phyloP scores from a whole-genome alignment of 2,329 filamentous ascomycete species.

The Claviceps monticola region DNA sequence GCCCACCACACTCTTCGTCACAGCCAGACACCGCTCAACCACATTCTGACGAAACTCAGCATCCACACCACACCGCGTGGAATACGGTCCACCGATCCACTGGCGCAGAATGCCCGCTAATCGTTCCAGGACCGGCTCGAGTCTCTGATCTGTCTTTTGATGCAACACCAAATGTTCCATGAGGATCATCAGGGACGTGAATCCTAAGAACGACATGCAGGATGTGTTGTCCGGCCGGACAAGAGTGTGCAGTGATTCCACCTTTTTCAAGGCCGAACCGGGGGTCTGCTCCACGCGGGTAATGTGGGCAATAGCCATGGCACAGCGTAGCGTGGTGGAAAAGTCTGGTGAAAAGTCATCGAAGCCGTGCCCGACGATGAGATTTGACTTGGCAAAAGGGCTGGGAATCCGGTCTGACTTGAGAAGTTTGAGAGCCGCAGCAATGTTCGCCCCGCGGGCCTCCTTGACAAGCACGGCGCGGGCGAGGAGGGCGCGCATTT shows the following conservation, averaged over 20 bases:
- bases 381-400: constrained; percentile 15
- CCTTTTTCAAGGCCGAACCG: constrained; percentile 24
- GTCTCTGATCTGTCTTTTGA: constrained; percentile 31
- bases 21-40: constrained; percentile 39
- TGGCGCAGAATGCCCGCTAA: constrained; percentile 44
- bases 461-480: constrained; percentile 42
- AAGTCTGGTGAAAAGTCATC: constrained; percentile 34
- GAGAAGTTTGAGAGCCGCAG: constrained; percentile 39
- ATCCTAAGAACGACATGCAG: constrained; percentile 43
- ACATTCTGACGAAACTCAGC: constrained; percentile 37
- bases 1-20: constrained; percentile 43
- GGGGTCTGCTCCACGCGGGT: constrained; percentile 25
- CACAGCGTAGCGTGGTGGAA: constrained; percentile 43
- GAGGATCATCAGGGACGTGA: constrained; percentile 43
- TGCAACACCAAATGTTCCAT: constrained; percentile 39
- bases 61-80: constrained; percentile 37
- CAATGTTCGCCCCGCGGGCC: constrained; percentile 42
- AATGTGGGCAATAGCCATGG: constrained; percentile 46
- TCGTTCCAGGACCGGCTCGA: constrained; percentile 36
- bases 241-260: constrained; percentile 36
- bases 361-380: constrained; percentile 32
- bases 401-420: constrained; percentile 15
- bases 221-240: constrained; percentile 26
- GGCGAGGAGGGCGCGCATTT: constrained; percentile 44
- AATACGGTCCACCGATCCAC: constrained; percentile 43